phyloP scores from a whole-genome alignment of 805 yeast species.

The Saccharomycopsis guyanensis region DNA sequence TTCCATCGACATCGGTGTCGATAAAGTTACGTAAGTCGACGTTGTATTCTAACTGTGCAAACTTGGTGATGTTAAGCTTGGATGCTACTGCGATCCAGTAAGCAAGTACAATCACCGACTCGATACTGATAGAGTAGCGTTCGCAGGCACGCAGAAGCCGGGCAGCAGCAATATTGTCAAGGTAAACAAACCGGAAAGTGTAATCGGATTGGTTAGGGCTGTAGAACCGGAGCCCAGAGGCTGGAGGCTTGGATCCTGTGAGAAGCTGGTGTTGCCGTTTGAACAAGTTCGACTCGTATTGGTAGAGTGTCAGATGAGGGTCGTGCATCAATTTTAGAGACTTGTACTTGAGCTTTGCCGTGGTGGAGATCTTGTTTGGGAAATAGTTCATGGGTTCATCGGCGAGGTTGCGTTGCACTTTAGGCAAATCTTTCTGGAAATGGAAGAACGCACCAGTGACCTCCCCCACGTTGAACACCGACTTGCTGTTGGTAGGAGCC shows the following conservation, averaged over 20 bases:
- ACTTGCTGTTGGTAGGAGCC: neutral
- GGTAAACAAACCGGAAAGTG: neutral
- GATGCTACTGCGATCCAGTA: neutral
- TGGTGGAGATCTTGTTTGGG: neutral
- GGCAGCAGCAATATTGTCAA: neutral
- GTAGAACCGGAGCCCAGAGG: neutral
- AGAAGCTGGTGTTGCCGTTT: constrained; percentile 1
- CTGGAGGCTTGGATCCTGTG: neutral
- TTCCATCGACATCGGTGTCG: neutral
- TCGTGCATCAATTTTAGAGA: neutral
- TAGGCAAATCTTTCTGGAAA: neutral
- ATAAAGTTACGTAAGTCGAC: constrained; percentile 3
- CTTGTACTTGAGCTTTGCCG: constrained; percentile 6
- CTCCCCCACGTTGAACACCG: neutral
- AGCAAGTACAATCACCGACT: neutral
- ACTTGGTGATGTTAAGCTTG: neutral
- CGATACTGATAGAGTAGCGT: neutral
- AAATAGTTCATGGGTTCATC: neutral
- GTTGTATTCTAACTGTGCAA: neutral
- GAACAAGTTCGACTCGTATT: constrained; percentile 1
- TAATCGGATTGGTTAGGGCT: neutral
- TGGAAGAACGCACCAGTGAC: neutral
- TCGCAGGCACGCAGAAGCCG: neutral
- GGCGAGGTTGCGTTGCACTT: neutral
- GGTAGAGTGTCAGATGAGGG: neutral